Percentiles rank a stretch among this genome's conserved stretches.
These are phyloP conservation scores for Sesbania bispinosa DNA, from an alignment of 306 rosid species.

Conservation along the genomic window DNA sequence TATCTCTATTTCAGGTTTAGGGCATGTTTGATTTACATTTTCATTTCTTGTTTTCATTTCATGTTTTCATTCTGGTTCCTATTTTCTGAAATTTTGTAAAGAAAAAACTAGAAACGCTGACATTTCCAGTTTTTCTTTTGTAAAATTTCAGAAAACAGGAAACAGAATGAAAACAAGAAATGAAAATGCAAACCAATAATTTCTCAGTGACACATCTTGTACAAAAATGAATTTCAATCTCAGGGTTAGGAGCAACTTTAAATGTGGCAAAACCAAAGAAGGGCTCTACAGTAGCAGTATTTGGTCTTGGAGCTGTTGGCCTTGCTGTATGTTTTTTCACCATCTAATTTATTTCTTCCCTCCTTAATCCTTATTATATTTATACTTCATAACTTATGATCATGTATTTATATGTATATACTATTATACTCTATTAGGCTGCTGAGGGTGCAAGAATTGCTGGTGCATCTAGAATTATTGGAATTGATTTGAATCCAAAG, in stretches of 20 bases:
- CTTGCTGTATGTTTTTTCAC: conserved; percentile 34
- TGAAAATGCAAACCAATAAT: too few species aligned
- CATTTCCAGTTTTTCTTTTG: too few species aligned
- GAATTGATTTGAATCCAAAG: conserved; percentile 36
- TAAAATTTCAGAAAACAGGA: too few species aligned
- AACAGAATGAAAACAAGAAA: too few species aligned
- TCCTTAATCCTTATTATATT: too few species aligned
- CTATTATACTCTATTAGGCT: too few species aligned
- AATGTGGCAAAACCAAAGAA: conserved; percentile 44
- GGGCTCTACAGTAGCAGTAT: conserved; percentile 34
- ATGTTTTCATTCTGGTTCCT: too few species aligned
- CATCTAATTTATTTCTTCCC: neutral
- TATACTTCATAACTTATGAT: neutral
- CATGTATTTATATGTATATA: neutral
- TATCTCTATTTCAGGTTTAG: neutral
- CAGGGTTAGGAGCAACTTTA: conserved; percentile 39
- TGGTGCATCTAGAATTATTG: conserved; percentile 39
- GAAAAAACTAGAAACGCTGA: too few species aligned
- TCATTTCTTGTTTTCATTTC: too few species aligned
- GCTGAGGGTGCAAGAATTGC: conserved; percentile 49
- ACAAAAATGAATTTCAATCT: neutral
- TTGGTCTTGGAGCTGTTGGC: conserved; percentile 42
- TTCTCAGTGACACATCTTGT: neutral
- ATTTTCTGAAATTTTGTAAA: too few species aligned
- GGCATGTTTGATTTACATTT: too few species aligned